phyloP scores from a whole-genome alignment of 805 yeast genomes.

The Monosporozyma siamensis region DNA sequence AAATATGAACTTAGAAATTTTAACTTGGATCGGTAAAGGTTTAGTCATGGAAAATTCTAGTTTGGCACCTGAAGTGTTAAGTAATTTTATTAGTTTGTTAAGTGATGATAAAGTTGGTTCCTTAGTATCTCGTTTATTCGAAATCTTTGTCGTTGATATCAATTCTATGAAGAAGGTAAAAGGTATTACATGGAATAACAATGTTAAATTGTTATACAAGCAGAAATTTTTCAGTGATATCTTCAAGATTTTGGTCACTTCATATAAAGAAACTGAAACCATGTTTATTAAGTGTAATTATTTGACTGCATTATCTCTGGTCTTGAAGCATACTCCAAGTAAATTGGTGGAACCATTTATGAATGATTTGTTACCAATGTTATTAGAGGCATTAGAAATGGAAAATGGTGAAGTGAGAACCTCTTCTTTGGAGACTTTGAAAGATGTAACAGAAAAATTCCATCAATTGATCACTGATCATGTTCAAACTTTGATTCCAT shows the following conservation, averaged over 20 bases:
- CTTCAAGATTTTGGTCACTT: slow-evolving; percentile 45
- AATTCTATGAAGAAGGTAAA: slow-evolving; percentile 45
- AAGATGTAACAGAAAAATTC: slow-evolving; percentile 47
- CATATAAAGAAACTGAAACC: slow-evolving; percentile 30
- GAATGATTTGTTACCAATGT: slow-evolving; percentile 55
- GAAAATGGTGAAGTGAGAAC: slow-evolving; percentile 40
- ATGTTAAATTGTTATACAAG: slow-evolving; percentile 61
- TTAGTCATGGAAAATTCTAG: slow-evolving; percentile 49
- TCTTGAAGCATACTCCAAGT: slow-evolving; percentile 56
- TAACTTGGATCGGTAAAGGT: slow-evolving; percentile 68
- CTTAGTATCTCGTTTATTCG: slow-evolving; percentile 46
- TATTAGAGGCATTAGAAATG: slow-evolving; percentile 53
- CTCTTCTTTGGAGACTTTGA: slow-evolving; percentile 54
- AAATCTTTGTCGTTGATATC: slow-evolving; percentile 59
- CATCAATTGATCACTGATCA: slow-evolving; percentile 44
- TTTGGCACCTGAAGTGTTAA: slow-evolving; percentile 28
- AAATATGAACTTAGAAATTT: slow-evolving; percentile 39
- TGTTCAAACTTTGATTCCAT: slow-evolving; percentile 48
- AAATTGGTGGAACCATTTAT: slow-evolving; percentile 58
- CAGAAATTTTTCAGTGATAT: slow-evolving; percentile 64
- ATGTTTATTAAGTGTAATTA: slow-evolving; percentile 38
- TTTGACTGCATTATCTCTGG: slow-evolving; percentile 55
- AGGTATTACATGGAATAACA: slow-evolving; percentile 39
- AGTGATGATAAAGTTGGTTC: slow-evolving; percentile 28
- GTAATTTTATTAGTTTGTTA: slow-evolving; percentile 32